These are phyloP conservation scores for Favolaschia claudopus DNA, from an alignment of 768 basidiomycete genomes.

Conservation along the genomic window DNA sequence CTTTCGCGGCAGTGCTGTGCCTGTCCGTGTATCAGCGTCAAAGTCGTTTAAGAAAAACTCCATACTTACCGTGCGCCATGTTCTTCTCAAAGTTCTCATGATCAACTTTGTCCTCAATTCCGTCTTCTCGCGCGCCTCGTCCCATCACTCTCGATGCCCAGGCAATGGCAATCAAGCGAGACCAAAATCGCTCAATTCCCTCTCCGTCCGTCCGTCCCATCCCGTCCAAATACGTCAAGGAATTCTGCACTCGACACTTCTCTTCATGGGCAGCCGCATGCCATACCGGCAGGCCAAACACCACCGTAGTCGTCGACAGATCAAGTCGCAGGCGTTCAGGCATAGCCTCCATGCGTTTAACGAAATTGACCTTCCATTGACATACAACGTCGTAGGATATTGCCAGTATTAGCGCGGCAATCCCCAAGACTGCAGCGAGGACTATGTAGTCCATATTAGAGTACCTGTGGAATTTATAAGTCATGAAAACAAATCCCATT, in stretches of 20 bases:
- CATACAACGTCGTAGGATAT: conserved; percentile 37
- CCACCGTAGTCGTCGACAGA: background rate
- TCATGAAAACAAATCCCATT: background rate
- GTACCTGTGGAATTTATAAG: conserved; percentile 16
- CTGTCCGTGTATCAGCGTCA: background rate
- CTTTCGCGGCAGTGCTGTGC: background rate
- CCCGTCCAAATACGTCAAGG: conserved; percentile 21
- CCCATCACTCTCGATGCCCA: conserved; percentile 42
- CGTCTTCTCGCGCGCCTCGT: conserved; percentile 29
- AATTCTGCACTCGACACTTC: conserved; percentile 20
- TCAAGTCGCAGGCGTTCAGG: background rate
- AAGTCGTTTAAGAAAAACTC: too few species aligned
- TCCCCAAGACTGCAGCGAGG: conserved; percentile 5
- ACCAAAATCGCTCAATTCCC: conserved; percentile 38
- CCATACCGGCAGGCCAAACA: conserved; percentile 24
- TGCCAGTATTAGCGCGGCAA: background rate
- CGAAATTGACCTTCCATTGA: conserved; percentile 23
- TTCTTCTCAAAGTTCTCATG: conserved; percentile 27
- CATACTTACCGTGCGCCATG: conserved; percentile 3
- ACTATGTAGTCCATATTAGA: conserved; percentile 35
- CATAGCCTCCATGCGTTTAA: background rate
- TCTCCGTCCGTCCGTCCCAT: conserved; percentile 23
- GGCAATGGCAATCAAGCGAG: conserved; percentile 30
- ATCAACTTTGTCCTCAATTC: conserved; percentile 37
- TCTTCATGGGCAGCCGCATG: conserved; percentile 27